Evolutionary conservation across 495 filamentous ascomycete species (phyloP), one percentile per base, ranked within the genome.

Genomic region (Penicillium waksmanii): DNA sequence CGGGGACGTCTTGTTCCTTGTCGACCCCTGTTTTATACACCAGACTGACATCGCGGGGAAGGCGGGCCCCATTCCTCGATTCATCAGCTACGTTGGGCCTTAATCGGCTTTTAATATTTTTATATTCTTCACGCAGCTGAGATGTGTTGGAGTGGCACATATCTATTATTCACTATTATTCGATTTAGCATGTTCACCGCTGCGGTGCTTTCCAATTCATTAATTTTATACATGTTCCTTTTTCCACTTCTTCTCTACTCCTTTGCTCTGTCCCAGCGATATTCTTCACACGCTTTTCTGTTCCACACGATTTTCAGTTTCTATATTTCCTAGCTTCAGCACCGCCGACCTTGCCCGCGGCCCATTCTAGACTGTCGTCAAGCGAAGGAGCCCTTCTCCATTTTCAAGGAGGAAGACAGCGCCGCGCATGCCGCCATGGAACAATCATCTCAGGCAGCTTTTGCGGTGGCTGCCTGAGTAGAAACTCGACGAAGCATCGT

Each of bases 1-100:
- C 35, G 53, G 62, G 67, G 73, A 57, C 77, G 77, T 79, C 70
- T 74, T 79, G 77, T 77, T 72, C 67, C 55, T 59, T 72, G 56
- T 69, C 61, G 64, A 58, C 70, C 56, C 54, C 73, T 71, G 69
- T 47, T 70, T 75, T 63, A 66, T 33, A 46, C 47, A 72, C 67
- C 73, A 66, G 63, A 52, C 60, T 46, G 53, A 56, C 61, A 53
- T 62, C 56, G 56, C 57, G 67, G 73, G 78, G 79, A 79, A 75
- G 70, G 70, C 68, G 69, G 55, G 63, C 49, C 72, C 73, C 66
- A 63, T 63, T 60, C 65, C 15, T 72, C 65, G 47, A 69, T 64
- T 70, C 31, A 56, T 55, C 58, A 60, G 55, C 42, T 18, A 19
- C 17, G 17, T 63, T 67, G 60, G 63, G 68, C 68, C 69, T 64